Conservation (phyloP, 106 monocot species). For the Phalaenopsis aphrodite region DNA sequence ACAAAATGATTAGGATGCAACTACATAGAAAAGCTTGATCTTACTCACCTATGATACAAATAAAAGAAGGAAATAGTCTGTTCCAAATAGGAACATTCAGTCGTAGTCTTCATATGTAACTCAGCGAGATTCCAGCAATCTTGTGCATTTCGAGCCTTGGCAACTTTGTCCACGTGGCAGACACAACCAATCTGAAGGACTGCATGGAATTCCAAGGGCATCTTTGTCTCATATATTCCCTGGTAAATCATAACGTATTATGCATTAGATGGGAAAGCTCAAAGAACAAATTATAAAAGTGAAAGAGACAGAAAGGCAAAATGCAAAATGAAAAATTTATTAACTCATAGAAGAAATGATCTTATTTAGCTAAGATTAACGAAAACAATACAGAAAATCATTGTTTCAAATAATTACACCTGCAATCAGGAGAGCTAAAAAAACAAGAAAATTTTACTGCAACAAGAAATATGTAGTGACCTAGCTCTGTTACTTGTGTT, state of each 20-base stretch:
- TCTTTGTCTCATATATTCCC: constrained; percentile 97
- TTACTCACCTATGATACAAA: constrained; percentile 79
- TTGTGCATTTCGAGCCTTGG: constrained; percentile 38
- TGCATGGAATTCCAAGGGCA: constrained; percentile 61
- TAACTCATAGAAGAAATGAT: not conserved
- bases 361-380: not conserved
- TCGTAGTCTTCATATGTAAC: constrained; percentile 84
- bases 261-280: not conserved
- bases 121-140: constrained; percentile 71
- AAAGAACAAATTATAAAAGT: not conserved
- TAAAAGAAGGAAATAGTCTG: constrained; percentile 62
- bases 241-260: constrained; percentile 13
- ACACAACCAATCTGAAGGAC: constrained; percentile 90
- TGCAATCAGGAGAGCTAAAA: not conserved
- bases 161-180: constrained; percentile 72
- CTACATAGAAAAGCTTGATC: not conserved
- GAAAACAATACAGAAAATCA: not conserved
- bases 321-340: not conserved
- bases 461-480: not conserved
- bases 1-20: not conserved
- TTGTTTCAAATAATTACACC: not conserved
- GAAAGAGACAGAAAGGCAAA: not conserved
- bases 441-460: not conserved
- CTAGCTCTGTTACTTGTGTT: not conserved
- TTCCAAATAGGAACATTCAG: constrained; percentile 90